Evolutionary conservation across 345 rosid genomes (phyloP), one percentile per base, ranked within the genome.

Genomic region (Salix dunnii): DNA sequence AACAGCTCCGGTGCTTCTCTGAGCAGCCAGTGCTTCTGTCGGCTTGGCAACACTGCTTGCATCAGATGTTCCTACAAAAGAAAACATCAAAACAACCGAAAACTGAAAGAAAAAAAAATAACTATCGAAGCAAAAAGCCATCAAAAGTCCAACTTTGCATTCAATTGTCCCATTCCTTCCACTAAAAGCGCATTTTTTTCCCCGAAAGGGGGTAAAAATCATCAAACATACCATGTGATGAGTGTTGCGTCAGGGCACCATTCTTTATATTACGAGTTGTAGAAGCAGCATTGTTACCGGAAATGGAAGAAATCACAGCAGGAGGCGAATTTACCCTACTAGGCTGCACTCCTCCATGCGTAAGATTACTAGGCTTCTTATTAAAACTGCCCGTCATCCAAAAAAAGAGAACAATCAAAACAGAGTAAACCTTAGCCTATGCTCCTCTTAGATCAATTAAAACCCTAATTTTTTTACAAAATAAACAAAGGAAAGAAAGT

Each of bases 331-430:
- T 89, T 76, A 82, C 87, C 92, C 92, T 81, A 72, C 92, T 82
- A 75, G 90, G 68, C 73, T 90, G 96, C 43, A 82, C 91, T 79
- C 83, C 91, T 79, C 91, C 94, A 84, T 89, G 99, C 12, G 28
- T 23, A 53, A 74, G 94, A 90, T 91, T 89, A 78, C 71, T 79
- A 48, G 87, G 66, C 89, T 89, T 93, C 91, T 90, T 96, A 58
- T 58, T 58, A 69, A 81, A 86, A 83, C 98, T 96, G 63, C 14
- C 28, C 28, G 74, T 13, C 51, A 79, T 35, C 68, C 65, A 73
- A 13, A 75, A 1, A 14, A 67, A 9, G 20, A 20, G 13, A 21
- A 2, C 31, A 36, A 69, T 13, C 20, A 68, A 74, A 51, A 35
- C 49, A 38, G 63, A 20, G 30, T 7, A 28, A 13, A 64, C 17